phyloP scores from a whole-genome alignment of 228 moss, liverwort and hornwort genomes.

The Sphagnum magellanicum region DNA sequence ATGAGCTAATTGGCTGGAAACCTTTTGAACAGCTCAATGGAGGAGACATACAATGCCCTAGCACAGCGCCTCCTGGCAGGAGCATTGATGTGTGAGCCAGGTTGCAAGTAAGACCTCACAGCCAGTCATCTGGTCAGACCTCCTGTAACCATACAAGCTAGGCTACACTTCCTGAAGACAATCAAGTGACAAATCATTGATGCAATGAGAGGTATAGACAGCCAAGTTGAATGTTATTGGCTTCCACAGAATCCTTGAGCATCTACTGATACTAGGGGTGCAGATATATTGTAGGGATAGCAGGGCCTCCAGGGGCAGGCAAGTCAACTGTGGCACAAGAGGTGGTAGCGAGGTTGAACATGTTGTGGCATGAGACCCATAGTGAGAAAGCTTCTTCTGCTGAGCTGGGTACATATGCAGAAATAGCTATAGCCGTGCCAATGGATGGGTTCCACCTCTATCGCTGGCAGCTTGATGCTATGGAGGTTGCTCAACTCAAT shows the following conservation, averaged over 20 bases:
- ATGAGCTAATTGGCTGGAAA: constrained; percentile 1
- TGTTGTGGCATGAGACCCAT: constrained; percentile 54
- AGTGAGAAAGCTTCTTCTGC: constrained; percentile 5
- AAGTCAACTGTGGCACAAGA: constrained; percentile 84
- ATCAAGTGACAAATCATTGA: too few species aligned
- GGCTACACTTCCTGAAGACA: too few species aligned
- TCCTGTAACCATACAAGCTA: too few species aligned
- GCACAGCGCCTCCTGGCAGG: constrained; percentile 58
- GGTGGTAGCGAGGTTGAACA: constrained; percentile 62
- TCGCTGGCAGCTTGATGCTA: constrained; percentile 88
- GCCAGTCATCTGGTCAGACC: too few species aligned
- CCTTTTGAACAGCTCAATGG: constrained; percentile 66
- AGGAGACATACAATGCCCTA: constrained; percentile 70
- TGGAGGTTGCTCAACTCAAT: constrained; percentile 47
- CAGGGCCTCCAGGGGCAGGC: constrained; percentile 88
- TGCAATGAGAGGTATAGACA: too few species aligned
- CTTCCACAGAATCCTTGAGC: too few species aligned
- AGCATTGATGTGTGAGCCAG: constrained; percentile 32
- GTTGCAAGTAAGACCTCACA: constrained; percentile 39
- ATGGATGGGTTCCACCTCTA: constrained; percentile 98
- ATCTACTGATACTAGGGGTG: neutral
- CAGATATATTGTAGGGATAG: constrained; percentile 85
- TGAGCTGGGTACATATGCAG: constrained; percentile 6
- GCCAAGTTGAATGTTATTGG: too few species aligned
- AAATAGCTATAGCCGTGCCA: constrained; percentile 68